Evolutionary conservation across 1,139 yeast species (phyloP), one percentile per base, ranked within the genome.

Genomic region (Pichia sorboxylosa): DNA sequence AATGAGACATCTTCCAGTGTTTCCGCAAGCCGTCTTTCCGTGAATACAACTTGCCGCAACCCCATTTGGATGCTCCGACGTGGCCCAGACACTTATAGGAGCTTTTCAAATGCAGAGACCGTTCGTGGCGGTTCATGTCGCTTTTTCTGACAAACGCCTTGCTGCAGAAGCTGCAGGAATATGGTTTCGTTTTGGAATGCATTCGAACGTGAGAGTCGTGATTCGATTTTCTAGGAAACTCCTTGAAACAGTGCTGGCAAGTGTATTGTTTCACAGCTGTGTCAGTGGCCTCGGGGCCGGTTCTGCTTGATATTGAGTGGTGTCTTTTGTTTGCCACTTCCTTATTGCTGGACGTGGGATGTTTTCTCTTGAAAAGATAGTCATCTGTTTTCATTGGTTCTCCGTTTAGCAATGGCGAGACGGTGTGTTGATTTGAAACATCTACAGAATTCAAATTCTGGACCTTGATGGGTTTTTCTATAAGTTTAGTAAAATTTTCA

Each of bases 91-190:
- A 90, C 41, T 77, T 83, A 52, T 72, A 87, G 49, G 82, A 70
- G 61, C 84, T 85, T 53, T 82, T 90, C 4, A 96, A 96, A 7
- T 87, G 68, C 53, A 90, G 97, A 36, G 90, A 63, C 39, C 84
- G 93, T 52, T 87, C 96, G 52, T 90, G 98, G 27, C 98, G 66
- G 51, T 83, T 85, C 30, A 93, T 63, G 57, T 90, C 98, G 48
- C 90, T 96, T 49, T 85, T 94, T 38, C 98, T 63, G 1, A 97
- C 96, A 66, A 90, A 90, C 5, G 94, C 94, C 55, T 84, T 84
- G 6, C 90, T 92, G 57, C 98, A 90, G 6, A 79, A 71, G 11
- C 72, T 65, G 58, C 98, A 90, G 16, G 73, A 68, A 52, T 78
- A 87, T 7, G 98, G 98, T 38, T 94, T 64, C 50, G 85, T 96